These are phyloP conservation scores for Aleurites moluccanus DNA, from an alignment of 441 rosid species.

Conservation along the genomic window DNA sequence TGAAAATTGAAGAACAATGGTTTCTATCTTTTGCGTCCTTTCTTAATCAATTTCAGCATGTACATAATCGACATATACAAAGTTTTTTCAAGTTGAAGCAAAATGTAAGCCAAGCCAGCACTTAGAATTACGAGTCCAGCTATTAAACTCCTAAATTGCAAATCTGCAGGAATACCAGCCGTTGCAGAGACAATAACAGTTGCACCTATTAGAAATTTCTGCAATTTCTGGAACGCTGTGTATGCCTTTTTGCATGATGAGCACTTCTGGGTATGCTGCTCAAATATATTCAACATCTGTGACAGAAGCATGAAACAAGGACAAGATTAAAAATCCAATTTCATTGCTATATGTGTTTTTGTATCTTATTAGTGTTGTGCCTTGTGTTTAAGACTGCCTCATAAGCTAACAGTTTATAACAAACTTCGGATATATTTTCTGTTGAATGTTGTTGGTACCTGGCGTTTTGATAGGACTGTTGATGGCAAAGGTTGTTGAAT, in stretches of 20 bases:
- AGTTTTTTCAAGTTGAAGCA: constrained; percentile 64
- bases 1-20: no score
- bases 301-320: neutral
- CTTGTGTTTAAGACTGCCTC: no score
- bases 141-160: constrained; percentile 46
- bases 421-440: neutral
- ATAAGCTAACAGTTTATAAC: no score
- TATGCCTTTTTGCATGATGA: constrained; percentile 77
- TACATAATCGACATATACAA: constrained; percentile 69
- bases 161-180: constrained; percentile 67
- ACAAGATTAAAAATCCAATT: neutral
- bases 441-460: constrained; percentile 42
- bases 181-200: constrained; percentile 53
- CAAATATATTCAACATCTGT: constrained; percentile 91
- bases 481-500: constrained; percentile 60
- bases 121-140: constrained; percentile 54
- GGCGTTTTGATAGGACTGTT: constrained; percentile 61
- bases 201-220: constrained; percentile 60
- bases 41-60: constrained; percentile 72
- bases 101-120: constrained; percentile 55
- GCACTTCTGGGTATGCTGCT: constrained; percentile 83
- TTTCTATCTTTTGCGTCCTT: neutral
- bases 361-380: no score
- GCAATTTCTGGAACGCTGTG: constrained; percentile 51
- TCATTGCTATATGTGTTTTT: no score